Evolutionary conservation across 495 filamentous ascomycete genomes (phyloP), one percentile per base, ranked within the genome.

Genomic region (Penicillium salamii): DNA sequence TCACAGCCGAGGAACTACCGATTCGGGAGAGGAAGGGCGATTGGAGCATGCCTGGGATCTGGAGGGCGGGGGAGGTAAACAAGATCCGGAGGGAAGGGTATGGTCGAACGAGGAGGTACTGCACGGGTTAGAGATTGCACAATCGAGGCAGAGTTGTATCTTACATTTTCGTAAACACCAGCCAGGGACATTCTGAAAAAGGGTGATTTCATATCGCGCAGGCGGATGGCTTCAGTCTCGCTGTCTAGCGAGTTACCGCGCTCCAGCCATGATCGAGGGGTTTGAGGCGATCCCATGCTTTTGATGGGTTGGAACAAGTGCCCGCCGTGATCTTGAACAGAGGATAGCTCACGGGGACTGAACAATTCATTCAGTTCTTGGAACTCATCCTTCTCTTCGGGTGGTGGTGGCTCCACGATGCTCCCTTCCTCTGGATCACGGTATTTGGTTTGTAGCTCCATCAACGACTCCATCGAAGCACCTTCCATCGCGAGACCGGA

Each of bases 41-140:
- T 49, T 85, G 81, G 3, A 85, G 65, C 44, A 85, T 79, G 5
- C 81, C 79, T 0, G 79, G 79, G 31, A 82, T 74, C 28, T 81
- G 78, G 39, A 85, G 70, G 8, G 79, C 78, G 0, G 81, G 82
- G 1, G 82, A 85, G 17, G 80, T 78, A 60, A 86, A 86, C 12
- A 85, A 69, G 37, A 86, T 78, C 23, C 80, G 78, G 5, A 85
- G 76, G 7, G 81, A 84, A 14, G 82, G 83, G 41, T 77, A 74
- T 4, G 82, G 82, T 20, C 81, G 75, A 41, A 86, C 68, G 23
- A 86, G 76, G 34, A 86, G 69, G 56, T 84, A 86, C 80, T 85
- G 44, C 21, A 14, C 28, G 2, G 14, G 1, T 48, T 32, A 32
- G 20, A 3, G 9, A 18, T 26, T 0, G 7, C n/a, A 13, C 24